Conservation (phyloP, 2,329 filamentous ascomycete genomes). For the Ascochyta lentis region DNA sequence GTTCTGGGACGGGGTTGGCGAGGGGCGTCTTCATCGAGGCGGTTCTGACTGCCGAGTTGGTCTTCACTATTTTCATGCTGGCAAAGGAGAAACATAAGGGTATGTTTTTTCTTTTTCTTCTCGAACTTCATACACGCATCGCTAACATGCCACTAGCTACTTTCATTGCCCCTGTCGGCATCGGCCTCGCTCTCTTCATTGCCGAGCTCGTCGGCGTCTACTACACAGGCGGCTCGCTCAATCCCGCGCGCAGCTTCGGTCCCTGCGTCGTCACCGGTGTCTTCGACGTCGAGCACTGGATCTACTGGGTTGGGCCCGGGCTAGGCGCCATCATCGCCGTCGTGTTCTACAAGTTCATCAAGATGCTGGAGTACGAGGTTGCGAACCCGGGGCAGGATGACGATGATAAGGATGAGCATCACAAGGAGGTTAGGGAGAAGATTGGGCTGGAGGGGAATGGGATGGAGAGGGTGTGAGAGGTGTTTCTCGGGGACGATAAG, state of each 20-base stretch:
- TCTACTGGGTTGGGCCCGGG: slow-evolving; percentile 58
- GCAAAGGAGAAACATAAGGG: slow-evolving; percentile 72
- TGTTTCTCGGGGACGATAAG: too few relatives aligned
- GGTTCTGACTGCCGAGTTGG: slow-evolving; percentile 44
- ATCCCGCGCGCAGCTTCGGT: slow-evolving; percentile 56
- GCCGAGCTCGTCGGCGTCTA: slow-evolving; percentile 59
- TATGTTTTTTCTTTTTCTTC: slow-evolving; percentile 10
- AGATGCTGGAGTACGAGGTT: slow-evolving; percentile 49
- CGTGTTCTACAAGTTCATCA: slow-evolving; percentile 58
- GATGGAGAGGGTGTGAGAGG: slow-evolving; percentile 10
- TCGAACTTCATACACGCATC: background rate
- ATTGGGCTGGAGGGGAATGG: slow-evolving; percentile 8
- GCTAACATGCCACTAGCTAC: slow-evolving; percentile 55
- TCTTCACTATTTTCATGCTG: slow-evolving; percentile 61
- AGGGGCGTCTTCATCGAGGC: slow-evolving; percentile 55
- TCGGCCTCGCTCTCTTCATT: slow-evolving; percentile 75
- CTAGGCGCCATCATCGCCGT: slow-evolving; percentile 55
- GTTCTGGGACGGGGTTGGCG: slow-evolving; percentile 49
- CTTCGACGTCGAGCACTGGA: slow-evolving; percentile 56
- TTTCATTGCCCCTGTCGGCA: slow-evolving; percentile 73
- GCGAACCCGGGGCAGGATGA: slow-evolving; percentile 47
- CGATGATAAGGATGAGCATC: slow-evolving; percentile 34
- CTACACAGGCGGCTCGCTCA: slow-evolving; percentile 56
- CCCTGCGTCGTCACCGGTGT: slow-evolving; percentile 51
- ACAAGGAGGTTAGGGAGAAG: slow-evolving; percentile 27